Percentiles rank a stretch among this genome's conserved stretches.
These are phyloP conservation scores for Bipolaris sorokiniana DNA, from an alignment of 2,329 filamentous ascomycete species.

Conservation along the genomic window DNA sequence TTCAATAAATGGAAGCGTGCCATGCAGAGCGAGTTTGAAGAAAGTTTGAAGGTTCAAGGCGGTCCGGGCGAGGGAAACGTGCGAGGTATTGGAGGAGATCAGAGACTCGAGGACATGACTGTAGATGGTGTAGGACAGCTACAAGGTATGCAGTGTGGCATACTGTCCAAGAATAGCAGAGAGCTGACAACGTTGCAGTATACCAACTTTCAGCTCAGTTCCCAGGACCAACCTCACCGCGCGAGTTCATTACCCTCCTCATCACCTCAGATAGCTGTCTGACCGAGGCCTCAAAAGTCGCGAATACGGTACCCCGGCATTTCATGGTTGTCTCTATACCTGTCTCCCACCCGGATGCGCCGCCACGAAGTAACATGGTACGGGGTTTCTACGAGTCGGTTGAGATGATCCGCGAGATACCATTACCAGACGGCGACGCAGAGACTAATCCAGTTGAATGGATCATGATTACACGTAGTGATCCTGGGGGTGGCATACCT, in stretches of 20 bases:
- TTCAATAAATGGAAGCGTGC: conserved; percentile 81
- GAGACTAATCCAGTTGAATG: conserved; percentile 77
- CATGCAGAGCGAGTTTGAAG: conserved; percentile 78
- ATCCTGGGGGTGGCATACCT: conserved; percentile 86
- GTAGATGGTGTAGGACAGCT: conserved; percentile 67
- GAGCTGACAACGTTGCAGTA: conserved; percentile 57
- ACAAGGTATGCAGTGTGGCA: conserved; percentile 64
- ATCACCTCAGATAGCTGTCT: conserved; percentile 67
- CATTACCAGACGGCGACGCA: conserved; percentile 56
- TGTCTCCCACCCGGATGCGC: conserved; percentile 75
- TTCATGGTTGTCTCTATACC: conserved; percentile 90
- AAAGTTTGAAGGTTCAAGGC: conserved; percentile 74
- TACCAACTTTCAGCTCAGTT: conserved; percentile 89
- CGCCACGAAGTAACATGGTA: conserved; percentile 73
- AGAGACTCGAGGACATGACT: conserved; percentile 68
- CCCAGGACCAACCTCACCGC: conserved; percentile 82
- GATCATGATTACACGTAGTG: conserved; percentile 90
- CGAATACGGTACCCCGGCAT: conserved; percentile 62
- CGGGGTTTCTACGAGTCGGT: conserved; percentile 89
- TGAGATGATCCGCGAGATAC: conserved; percentile 86
- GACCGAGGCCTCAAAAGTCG: conserved; percentile 53
- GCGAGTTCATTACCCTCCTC: conserved; percentile 85
- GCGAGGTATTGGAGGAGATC: conserved; percentile 84
- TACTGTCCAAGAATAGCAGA: not conserved
- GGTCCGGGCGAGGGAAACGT: conserved; percentile 76